These are phyloP conservation scores for Yamadazyma nakazawae DNA, from an alignment of 805 yeast species.

Conservation along the genomic window DNA sequence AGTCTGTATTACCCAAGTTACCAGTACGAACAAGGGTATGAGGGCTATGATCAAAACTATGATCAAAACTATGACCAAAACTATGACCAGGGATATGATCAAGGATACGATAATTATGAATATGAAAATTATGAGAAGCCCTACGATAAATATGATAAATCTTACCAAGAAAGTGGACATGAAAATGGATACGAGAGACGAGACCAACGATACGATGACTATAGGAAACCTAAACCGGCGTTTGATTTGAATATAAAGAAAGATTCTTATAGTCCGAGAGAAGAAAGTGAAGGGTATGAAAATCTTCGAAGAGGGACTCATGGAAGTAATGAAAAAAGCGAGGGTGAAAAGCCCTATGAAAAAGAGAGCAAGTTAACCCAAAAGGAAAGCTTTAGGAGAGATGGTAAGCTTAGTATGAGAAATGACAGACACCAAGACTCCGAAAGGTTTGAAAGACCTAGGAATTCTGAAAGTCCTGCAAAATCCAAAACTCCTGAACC, in stretches of 20 bases:
- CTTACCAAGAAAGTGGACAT: not conserved
- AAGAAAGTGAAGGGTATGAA: not conserved
- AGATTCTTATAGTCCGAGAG: conserved; percentile 3
- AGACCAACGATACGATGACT: conserved; percentile 8
- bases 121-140: not conserved
- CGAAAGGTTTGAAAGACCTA: not conserved
- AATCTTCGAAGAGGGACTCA: not conserved
- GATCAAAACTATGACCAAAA: not conserved
- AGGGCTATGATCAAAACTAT: not conserved
- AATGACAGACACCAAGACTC: not conserved
- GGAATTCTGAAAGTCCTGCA: not conserved
- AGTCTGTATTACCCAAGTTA: conserved; percentile 3
- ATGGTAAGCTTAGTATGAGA: not conserved
- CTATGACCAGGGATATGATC: not conserved
- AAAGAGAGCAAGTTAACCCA: not conserved
- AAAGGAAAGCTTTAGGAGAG: not conserved
- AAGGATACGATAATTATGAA: not conserved
- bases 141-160: not conserved
- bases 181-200: not conserved
- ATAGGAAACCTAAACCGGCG: conserved; percentile 13
- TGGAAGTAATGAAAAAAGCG: not conserved
- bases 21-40: not conserved
- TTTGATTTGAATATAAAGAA: conserved; percentile 10
- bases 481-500: too few species aligned
- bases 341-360: not conserved